phyloP scores from a whole-genome alignment of 169 alveolate genomes.

The Theileria orientalis region DNA sequence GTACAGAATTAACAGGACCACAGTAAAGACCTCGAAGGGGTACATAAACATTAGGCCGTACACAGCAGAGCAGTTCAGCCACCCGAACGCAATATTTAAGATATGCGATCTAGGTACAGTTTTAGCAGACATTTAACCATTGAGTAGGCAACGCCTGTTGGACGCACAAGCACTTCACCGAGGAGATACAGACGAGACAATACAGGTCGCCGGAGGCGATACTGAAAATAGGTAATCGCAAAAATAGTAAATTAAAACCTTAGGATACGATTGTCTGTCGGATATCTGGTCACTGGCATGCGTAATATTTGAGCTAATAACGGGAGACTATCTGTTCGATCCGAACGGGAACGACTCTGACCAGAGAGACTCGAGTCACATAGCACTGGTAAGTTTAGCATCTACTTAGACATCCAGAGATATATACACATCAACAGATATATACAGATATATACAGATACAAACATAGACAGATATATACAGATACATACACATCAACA shows the following conservation, averaged over 20 bases:
- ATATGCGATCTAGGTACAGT: constrained; percentile 89
- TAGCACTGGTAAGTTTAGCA: constrained; percentile 32
- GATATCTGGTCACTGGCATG: constrained; percentile 99
- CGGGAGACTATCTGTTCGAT: constrained; percentile 97
- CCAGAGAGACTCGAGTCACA: constrained; percentile 69
- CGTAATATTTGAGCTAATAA: constrained; percentile 94
- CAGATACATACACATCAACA: too few relatives aligned
- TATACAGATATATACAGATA: too few relatives aligned
- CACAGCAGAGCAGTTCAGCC: constrained; percentile 68
- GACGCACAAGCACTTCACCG: constrained; percentile 93
- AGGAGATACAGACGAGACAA: constrained; percentile 96
- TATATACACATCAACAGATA: too few relatives aligned
- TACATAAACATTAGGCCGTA: constrained; percentile 64
- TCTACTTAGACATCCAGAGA: background rate
- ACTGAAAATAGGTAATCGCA: constrained; percentile 73
- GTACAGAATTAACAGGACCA: background rate
- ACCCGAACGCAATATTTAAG: constrained; percentile 80
- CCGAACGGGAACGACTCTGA: constrained; percentile 88
- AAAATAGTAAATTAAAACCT: background rate
- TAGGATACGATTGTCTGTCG: constrained; percentile 92
- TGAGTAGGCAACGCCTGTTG: constrained; percentile 96
- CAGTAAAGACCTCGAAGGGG: constrained; percentile 68
- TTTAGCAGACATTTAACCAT: background rate
- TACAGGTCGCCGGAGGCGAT: constrained; percentile 98
- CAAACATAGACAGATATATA: too few relatives aligned